Percentiles rank a stretch among this genome's conserved stretches.
Conservation (phyloP, 2,329 filamentous ascomycete genomes). For the Seiridium cupressi region DNA sequence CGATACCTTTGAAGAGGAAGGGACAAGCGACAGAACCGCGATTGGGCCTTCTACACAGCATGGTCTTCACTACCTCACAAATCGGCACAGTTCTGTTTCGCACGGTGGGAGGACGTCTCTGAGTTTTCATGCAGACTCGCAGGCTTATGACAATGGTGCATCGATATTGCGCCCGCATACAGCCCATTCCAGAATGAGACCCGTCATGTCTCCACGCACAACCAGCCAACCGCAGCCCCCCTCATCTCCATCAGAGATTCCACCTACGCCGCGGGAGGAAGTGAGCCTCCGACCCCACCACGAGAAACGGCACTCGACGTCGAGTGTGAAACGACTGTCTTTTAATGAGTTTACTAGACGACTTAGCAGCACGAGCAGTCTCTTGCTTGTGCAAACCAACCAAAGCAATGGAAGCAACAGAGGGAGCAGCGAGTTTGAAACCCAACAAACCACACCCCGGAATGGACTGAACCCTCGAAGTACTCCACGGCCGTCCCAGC, state of each 20-base stretch:
- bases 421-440: conserved; percentile 44
- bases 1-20: conserved; percentile 30
- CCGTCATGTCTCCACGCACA: conserved; percentile 40
- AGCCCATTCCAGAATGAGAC: conserved; percentile 47
- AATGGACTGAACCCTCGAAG: conserved; percentile 25
- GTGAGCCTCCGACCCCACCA: conserved; percentile 25
- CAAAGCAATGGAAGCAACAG: conserved; percentile 46
- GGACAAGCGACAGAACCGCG: conserved; percentile 24
- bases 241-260: conserved; percentile 17
- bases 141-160: conserved; percentile 26
- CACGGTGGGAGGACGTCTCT: conserved; percentile 31
- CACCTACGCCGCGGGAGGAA: conserved; percentile 31
- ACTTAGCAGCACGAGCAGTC: conserved; percentile 59
- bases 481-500: conserved; percentile 13
- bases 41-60: conserved; percentile 47
- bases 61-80: conserved; percentile 50
- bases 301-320: conserved; percentile 51
- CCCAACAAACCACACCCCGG: conserved; percentile 32
- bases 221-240: conserved; percentile 49
- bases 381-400: conserved; percentile 59
- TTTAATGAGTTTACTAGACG: conserved; percentile 61
- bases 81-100: conserved; percentile 35
- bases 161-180: conserved; percentile 50
- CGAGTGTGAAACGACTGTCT: conserved; percentile 56
- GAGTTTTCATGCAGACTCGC: conserved; percentile 20